Conservation (phyloP, 306 rosid genomes). For the Cucumis cinereus region DNA sequence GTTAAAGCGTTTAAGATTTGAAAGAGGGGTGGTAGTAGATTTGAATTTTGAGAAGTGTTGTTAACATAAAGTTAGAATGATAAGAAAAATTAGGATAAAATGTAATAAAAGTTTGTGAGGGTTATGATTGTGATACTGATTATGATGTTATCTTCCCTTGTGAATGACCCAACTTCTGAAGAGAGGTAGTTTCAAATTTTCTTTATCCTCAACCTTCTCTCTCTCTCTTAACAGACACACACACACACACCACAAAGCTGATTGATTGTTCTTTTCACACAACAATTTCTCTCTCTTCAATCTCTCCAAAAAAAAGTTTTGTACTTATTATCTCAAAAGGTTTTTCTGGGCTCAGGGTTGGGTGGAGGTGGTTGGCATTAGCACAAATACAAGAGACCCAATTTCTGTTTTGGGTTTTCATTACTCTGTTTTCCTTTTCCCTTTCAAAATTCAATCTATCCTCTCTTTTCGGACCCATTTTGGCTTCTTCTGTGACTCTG, state of each 20-base stretch:
- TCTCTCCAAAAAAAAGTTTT: background rate
- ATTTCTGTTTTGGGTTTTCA: slow-evolving; percentile 10
- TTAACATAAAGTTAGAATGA: background rate
- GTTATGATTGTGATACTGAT: background rate
- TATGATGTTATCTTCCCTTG: background rate
- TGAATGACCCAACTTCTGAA: background rate
- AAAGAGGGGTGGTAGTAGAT: no score
- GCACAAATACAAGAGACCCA: slow-evolving; percentile 9
- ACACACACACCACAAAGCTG: slow-evolving; percentile 14
- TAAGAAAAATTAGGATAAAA: background rate
- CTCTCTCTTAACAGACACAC: slow-evolving; percentile 2
- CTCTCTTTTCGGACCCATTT: slow-evolving; percentile 11
- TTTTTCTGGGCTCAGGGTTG: background rate
- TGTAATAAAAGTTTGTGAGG: background rate
- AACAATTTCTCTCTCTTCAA: background rate
- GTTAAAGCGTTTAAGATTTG: no score
- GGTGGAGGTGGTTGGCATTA: slow-evolving; percentile 14
- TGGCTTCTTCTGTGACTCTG: slow-evolving; percentile 4
- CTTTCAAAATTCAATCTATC: slow-evolving; percentile 9
- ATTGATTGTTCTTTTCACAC: slow-evolving; percentile 14
- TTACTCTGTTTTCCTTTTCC: slow-evolving; percentile 28
- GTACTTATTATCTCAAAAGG: background rate
- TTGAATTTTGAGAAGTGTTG: no score
- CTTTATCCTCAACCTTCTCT: background rate
- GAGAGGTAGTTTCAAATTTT: background rate